Evolutionary conservation across 352 stramenopile genomes (phyloP).

Genomic region (Phytophthora syringae): DNA sequence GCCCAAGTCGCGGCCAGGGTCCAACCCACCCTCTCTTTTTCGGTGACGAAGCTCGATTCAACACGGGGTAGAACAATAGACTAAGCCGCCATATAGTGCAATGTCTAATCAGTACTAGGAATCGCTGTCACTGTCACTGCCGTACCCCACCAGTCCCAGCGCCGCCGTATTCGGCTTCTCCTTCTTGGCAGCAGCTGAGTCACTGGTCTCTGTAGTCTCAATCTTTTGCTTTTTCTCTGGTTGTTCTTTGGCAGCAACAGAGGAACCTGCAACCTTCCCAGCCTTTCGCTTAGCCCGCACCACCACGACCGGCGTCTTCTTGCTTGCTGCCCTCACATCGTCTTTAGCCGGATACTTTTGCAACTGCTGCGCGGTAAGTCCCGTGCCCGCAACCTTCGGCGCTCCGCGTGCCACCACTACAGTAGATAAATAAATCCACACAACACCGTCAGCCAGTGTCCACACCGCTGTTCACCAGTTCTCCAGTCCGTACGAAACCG

Average conservation of each 20-base stretch:
- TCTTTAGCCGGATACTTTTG: conserved; percentile 43
- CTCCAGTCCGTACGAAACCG: conserved; percentile 58
- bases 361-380: conserved; percentile 36
- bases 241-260: conserved; percentile 4
- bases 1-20: conserved; percentile 24
- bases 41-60: conserved; percentile 12
- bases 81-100: not conserved
- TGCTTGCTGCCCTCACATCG: conserved; percentile 27
- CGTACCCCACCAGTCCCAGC: conserved; percentile 61
- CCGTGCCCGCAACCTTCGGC: conserved; percentile 27
- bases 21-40: conserved; percentile 37
- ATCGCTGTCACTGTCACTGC: conserved; percentile 74
- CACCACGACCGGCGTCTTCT: conserved; percentile 46
- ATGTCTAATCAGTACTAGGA: conserved; percentile 3
- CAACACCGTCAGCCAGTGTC: not conserved
- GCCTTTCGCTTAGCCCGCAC: conserved; percentile 68
- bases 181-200: conserved; percentile 9
- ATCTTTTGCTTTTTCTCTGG: conserved; percentile 35
- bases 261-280: conserved; percentile 17
- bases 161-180: conserved; percentile 18
- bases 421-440: conserved; percentile 2
- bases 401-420: conserved; percentile 66
- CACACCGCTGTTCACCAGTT: not conserved
- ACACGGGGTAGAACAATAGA: conserved; percentile 2
- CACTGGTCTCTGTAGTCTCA: not conserved